phyloP scores from a whole-genome alignment of 2,329 filamentous ascomycete species.

The Trichophyton verrucosum region DNA sequence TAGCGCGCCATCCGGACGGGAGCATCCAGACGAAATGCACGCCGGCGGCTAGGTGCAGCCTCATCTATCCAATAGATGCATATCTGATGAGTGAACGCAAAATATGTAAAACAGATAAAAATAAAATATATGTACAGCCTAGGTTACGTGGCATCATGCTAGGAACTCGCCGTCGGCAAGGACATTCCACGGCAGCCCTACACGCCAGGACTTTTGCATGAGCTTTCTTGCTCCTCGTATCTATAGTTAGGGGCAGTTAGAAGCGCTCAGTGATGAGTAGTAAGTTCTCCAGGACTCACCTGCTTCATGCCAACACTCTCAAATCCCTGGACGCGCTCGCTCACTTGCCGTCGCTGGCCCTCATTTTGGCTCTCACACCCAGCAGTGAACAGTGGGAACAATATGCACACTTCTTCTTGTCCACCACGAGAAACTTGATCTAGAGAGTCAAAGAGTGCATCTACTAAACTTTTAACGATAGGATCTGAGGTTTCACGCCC shows the following conservation, averaged over 20 bases:
- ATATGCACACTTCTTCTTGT: conserved; percentile 58
- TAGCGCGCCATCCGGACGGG: neutral
- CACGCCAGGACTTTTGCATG: conserved; percentile 31
- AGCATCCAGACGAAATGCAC: neutral
- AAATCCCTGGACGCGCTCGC: conserved; percentile 53
- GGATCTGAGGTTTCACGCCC: conserved; percentile 45
- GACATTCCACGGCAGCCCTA: conserved; percentile 27
- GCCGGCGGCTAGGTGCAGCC: neutral
- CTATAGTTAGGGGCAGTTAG: conserved; percentile 13
- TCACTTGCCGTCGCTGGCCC: conserved; percentile 46
- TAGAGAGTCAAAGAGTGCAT: conserved; percentile 51
- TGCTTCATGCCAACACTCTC: conserved; percentile 68
- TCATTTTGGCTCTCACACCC: conserved; percentile 57
- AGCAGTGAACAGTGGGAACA: conserved; percentile 75
- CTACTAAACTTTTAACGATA: conserved; percentile 51
- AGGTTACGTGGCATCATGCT: conserved; percentile 17
- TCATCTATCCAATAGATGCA: neutral
- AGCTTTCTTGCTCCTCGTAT: conserved; percentile 30
- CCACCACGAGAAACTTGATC: conserved; percentile 51
- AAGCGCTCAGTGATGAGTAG: no score
- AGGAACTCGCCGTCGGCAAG: conserved; percentile 30
- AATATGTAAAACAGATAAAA: neutral
- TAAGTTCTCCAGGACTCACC: conserved; percentile 28
- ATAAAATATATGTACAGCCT: neutral
- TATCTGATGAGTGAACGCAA: neutral